phyloP scores from a whole-genome alignment of 805 yeast species.

The Candida pseudofarinosa region DNA sequence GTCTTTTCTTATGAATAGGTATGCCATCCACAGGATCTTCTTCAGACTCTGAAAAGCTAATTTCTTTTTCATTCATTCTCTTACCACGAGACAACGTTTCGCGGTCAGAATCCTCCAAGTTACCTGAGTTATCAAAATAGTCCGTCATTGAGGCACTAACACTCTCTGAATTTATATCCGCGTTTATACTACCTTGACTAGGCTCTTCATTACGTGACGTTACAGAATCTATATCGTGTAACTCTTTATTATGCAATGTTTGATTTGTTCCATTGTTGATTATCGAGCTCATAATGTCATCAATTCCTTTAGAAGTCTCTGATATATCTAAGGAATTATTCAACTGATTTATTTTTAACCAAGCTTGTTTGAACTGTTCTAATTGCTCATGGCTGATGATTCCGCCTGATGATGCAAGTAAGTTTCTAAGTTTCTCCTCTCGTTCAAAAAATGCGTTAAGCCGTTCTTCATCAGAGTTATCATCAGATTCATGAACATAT shows the following conservation, averaged over 20 bases:
- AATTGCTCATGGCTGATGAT: constrained; percentile 31
- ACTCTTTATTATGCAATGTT: background rate
- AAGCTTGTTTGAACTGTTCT: constrained; percentile 27
- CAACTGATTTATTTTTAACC: constrained; percentile 18
- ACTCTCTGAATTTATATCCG: background rate
- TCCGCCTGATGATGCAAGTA: constrained; percentile 34
- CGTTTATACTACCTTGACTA: background rate
- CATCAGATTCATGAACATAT: constrained; percentile 58
- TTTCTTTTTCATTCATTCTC: background rate
- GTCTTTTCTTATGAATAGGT: constrained; percentile 4
- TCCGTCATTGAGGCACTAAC: background rate
- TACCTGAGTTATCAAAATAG: background rate
- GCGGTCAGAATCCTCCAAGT: background rate
- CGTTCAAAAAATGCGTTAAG: constrained; percentile 50
- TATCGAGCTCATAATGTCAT: background rate
- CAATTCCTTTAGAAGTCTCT: background rate
- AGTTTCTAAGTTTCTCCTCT: constrained; percentile 47
- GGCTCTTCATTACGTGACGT: background rate
- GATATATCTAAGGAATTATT: background rate
- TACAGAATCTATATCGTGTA: background rate
- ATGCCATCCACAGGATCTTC: constrained; percentile 13
- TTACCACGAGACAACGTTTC: background rate
- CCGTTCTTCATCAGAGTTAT: constrained; percentile 56
- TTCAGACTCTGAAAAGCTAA: constrained; percentile 8
- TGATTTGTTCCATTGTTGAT: constrained; percentile 1